A percentile compares a stretch with the other conserved stretches of the same genome.
phyloP scores from a whole-genome alignment of 2,329 filamentous ascomycete species.

The Chrysoporthe deuterocubensis region DNA sequence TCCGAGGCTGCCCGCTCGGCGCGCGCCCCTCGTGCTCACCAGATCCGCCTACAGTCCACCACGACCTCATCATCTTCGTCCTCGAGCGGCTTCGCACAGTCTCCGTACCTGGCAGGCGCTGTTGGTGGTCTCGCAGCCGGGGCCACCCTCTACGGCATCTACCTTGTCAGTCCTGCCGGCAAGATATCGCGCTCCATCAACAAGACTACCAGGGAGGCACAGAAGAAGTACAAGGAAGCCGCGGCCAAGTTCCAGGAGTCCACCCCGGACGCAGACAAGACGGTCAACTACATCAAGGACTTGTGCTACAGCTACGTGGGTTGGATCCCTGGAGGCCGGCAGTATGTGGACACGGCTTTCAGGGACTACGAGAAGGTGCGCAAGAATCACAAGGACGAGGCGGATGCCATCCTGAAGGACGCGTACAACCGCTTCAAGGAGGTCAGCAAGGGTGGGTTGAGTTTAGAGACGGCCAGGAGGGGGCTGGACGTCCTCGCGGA shows the following conservation, averaged over 20 bases:
- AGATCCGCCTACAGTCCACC: conserved; percentile 27
- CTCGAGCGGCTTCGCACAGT: conserved; percentile 1
- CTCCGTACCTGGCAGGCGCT: conserved; percentile 17
- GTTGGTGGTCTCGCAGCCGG: conserved; percentile 24
- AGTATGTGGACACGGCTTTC: conserved; percentile 72
- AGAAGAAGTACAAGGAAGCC: conserved; percentile 63
- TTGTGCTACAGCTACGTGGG: conserved; percentile 70
- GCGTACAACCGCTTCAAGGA: conserved; percentile 70
- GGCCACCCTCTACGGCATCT: conserved; percentile 24
- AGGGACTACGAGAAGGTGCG: conserved; percentile 71
- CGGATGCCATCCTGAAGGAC: conserved; percentile 69
- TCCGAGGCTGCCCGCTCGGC: conserved; percentile 19
- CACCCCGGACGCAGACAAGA: conserved; percentile 69
- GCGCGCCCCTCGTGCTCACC: conserved; percentile 14
- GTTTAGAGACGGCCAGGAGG: conserved; percentile 63
- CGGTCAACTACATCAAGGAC: conserved; percentile 66
- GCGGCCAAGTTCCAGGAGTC: conserved; percentile 64
- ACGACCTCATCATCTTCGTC: conserved; percentile 21
- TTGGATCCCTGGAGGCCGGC: conserved; percentile 72
- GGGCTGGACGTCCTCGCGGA: conserved; percentile 67
- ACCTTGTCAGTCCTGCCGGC: conserved; percentile 40
- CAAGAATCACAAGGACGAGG: conserved; percentile 69
- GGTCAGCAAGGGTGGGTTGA: conserved; percentile 62
- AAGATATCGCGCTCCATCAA: conserved; percentile 34
- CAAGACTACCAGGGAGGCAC: conserved; percentile 54